Evolutionary conservation across 352 stramenopile species (phyloP).

Genomic region (Pythium biforme): DNA sequence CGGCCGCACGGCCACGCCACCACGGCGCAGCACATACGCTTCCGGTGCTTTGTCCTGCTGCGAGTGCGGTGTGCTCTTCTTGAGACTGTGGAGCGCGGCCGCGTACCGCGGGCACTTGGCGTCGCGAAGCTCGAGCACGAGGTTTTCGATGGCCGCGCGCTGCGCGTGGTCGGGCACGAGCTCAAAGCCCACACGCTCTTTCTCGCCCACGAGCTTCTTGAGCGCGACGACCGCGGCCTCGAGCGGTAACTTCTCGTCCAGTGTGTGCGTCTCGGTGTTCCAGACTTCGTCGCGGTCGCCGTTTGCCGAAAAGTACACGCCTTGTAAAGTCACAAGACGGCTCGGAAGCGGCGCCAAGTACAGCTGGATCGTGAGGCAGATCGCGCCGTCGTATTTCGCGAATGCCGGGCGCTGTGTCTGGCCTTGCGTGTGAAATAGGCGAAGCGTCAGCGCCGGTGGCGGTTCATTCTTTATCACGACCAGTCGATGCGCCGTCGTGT

Average conservation of each 20-base stretch:
- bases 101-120: constrained; percentile 13
- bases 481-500: no score
- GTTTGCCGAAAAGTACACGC: constrained; percentile 14
- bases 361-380: constrained; percentile 10
- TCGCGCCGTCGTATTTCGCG: constrained; percentile 13
- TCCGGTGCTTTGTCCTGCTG: neutral
- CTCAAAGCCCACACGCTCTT: constrained; percentile 8
- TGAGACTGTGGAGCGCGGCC: neutral
- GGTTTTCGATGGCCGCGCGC: neutral
- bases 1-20: neutral
- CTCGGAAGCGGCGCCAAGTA: neutral
- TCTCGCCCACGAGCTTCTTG: neutral
- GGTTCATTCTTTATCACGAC: neutral
- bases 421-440: constrained; percentile 3
- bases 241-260: constrained; percentile 3
- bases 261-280: neutral
- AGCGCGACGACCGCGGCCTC: constrained; percentile 6
- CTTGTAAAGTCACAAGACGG: constrained; percentile 1
- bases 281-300: constrained; percentile 23
- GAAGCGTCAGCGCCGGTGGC: constrained; percentile 3
- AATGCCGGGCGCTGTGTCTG: neutral
- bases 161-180: constrained; percentile 14
- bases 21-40: neutral
- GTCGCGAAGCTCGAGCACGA: constrained; percentile 1
- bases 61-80: neutral